Base-by-base conservation (phyloP, 1,139 yeast species). In the Hemisphaericaspora xylofermentans region DNA sequence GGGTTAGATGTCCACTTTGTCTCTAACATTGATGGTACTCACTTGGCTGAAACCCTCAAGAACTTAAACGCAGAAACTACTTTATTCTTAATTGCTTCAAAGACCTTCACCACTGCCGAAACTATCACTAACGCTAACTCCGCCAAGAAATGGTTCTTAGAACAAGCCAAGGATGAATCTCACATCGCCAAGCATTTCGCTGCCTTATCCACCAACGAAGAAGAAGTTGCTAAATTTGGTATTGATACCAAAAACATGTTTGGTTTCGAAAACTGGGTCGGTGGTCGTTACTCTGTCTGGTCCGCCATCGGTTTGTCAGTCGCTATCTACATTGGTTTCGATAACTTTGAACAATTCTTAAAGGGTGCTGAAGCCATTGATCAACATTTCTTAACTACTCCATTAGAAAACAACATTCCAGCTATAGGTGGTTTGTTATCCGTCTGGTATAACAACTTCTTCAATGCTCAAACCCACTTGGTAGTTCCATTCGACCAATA, bases 261-360 rank as follows among this genome's bases (percentile, higher is more conserved):
- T 71, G 98, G 95, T 47, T 93, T 93, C 61, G 97, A 89, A 68
- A 84, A 75, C 74, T 93, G 98, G 98, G 98, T 93, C 49, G 98
- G 98, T 61, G 98, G 98, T 61, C 85, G 98, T 71, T 93, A 93
- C 82, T 91, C 98, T 19, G 98, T 93, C 46, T 93, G 98, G 98
- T 88, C 96, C 34, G 94, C 98, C 52, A 93, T 93, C 67, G 98
- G 98, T 49, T 81, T 93, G 57, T 88, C 97, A 27, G 93, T 93
- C 49, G 95, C 96, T 57, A 73, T 93, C 58, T 93, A 86, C 80
- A 84, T 93, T 68, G 98, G 98, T 49, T 93, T 66, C 65, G 98
- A 93, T 52, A 88, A 89, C 78, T 93, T 93, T 61, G 89, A 87
- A 48, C 78, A 77, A 47, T 88, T 93, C 78, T 79, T 93, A 61